Conservation (phyloP, 225 moss, liverwort and hornwort species). For the Sphagnum tenellum region DNA sequence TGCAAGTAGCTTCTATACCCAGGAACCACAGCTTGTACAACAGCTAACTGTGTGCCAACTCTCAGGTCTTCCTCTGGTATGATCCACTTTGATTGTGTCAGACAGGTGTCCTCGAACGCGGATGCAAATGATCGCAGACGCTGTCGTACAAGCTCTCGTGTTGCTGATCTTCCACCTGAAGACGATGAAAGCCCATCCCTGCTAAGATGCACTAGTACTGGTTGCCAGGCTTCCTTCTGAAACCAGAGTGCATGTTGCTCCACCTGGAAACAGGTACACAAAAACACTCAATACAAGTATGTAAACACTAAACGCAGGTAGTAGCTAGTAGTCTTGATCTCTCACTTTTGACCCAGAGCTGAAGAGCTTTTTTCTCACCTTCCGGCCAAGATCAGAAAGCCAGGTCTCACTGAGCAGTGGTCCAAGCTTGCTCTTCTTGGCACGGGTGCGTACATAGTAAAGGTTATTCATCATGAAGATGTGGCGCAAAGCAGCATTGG, state of each 20-base stretch:
- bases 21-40: conserved; percentile 71
- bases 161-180: conserved; percentile 41
- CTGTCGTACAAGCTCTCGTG: conserved; percentile 63
- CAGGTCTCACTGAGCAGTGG: conserved; percentile 63
- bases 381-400: conserved; percentile 51
- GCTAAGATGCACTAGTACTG: conserved; percentile 45
- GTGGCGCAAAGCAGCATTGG: conserved; percentile 51
- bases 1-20: conserved; percentile 69
- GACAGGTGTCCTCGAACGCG: conserved; percentile 51
- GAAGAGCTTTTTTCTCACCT: conserved; percentile 14
- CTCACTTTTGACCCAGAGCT: too few species aligned
- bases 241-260: conserved; percentile 62
- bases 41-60: conserved; percentile 44
- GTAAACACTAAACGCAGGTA: too few species aligned
- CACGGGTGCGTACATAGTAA: conserved; percentile 67
- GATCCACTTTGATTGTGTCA: conserved; percentile 57
- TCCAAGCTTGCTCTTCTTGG: conserved; percentile 55
- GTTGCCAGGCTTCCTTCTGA: conserved; percentile 73
- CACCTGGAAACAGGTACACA: conserved; percentile 32
- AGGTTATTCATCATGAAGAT: conserved; percentile 86
- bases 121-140: conserved; percentile 50
- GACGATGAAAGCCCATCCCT: conserved; percentile 64
- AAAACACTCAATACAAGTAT: too few species aligned
- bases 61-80: conserved; percentile 66
- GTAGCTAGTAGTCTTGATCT: too few species aligned